These are phyloP conservation scores for Lomentospora prolificans DNA, from an alignment of 2,329 filamentous ascomycete species.

Conservation along the genomic window DNA sequence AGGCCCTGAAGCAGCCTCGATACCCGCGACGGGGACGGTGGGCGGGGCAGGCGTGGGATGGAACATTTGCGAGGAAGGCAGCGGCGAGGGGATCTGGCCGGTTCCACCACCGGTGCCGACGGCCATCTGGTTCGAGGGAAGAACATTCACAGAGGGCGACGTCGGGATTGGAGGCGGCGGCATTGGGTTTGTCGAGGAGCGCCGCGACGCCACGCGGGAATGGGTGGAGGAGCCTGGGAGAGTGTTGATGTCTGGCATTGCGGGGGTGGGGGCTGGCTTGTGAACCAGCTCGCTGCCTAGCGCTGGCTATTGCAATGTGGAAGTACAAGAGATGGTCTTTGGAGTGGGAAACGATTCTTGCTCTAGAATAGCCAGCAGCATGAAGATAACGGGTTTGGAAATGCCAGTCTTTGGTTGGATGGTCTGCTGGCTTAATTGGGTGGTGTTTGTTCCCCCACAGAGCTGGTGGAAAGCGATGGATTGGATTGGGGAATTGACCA, in stretches of 20 bases:
- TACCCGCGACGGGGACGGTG: conserved; percentile 16
- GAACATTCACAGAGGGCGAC: conserved; percentile 41
- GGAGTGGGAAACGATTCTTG: no score
- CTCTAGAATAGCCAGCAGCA: no score
- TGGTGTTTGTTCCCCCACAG: no score
- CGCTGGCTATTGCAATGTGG: not conserved
- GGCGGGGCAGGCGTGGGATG: conserved; percentile 21
- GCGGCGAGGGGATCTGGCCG: conserved; percentile 19
- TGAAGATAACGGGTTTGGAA: no score
- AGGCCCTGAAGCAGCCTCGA: conserved; percentile 44
- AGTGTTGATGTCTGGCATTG: conserved; percentile 47
- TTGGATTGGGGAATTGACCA: no score
- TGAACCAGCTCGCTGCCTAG: not conserved
- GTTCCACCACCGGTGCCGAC: conserved; percentile 17
- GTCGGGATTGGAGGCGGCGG: conserved; percentile 24
- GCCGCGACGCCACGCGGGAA: conserved; percentile 30
- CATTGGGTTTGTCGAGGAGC: conserved; percentile 35
- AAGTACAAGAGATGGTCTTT: no score
- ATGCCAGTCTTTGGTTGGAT: no score
- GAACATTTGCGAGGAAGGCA: conserved; percentile 22
- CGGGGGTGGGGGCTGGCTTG: not conserved
- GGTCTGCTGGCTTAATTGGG: no score
- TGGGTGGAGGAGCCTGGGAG: conserved; percentile 39
- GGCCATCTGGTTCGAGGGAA: conserved; percentile 44
- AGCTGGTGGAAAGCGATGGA: no score